These are phyloP conservation scores for Ceratobasidium sp. DNA, from an alignment of 1,284 basidiomycete genomes.

Conservation along the genomic window DNA sequence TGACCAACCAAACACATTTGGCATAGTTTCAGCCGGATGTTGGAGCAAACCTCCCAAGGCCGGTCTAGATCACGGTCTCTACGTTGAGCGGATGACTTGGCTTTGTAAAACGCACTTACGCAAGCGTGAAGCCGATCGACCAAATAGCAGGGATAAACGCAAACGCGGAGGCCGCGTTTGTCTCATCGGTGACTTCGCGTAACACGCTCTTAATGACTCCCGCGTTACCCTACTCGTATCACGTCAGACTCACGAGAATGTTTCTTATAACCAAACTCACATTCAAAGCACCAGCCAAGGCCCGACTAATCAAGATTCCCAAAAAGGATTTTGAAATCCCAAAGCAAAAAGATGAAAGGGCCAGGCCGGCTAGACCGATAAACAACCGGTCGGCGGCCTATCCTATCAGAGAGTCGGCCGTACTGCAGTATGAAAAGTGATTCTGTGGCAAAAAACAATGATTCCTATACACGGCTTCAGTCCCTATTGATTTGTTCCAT, in stretches of 20 bases:
- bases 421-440: constrained; percentile 73
- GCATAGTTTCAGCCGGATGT: constrained; percentile 41
- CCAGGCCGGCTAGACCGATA: constrained; percentile 67
- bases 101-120: constrained; percentile 13
- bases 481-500: neutral
- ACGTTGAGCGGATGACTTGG: constrained; percentile 64
- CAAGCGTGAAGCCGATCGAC: constrained; percentile 39
- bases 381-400: constrained; percentile 78
- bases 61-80: constrained; percentile 49
- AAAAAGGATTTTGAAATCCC: constrained; percentile 70
- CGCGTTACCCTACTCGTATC: constrained; percentile 38
- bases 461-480: constrained; percentile 58
- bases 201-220: constrained; percentile 43
- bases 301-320: constrained; percentile 43
- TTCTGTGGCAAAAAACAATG: constrained; percentile 73
- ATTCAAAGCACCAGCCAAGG: constrained; percentile 61
- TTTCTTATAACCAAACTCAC: constrained; percentile 42
- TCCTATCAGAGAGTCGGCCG: constrained; percentile 73
- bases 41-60: constrained; percentile 42
- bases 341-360: constrained; percentile 72
- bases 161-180: constrained; percentile 41
- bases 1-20: constrained; percentile 33
- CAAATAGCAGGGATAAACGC: constrained; percentile 41
- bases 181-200: constrained; percentile 43
- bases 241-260: neutral